A percentile compares a stretch with the other conserved stretches of the same genome.
Conservation (phyloP, 305 asterid species). For the Vinca major region DNA sequence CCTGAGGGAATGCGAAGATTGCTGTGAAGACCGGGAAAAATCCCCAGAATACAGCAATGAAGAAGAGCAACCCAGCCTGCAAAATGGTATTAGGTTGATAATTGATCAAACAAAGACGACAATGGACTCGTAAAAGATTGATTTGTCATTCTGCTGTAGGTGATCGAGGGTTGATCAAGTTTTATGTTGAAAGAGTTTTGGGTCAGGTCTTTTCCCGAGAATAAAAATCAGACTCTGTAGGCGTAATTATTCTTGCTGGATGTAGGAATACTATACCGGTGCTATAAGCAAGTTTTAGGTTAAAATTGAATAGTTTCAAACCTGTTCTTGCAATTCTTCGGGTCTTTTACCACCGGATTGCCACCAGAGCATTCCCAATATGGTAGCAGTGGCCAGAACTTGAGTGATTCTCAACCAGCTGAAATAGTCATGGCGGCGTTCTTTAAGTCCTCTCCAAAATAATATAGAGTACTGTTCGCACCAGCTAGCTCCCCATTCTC, state of each 20-base stretch:
- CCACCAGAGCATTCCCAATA: slow-evolving; percentile 95
- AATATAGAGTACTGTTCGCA: slow-evolving; percentile 69
- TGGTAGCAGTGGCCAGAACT: slow-evolving; percentile 72
- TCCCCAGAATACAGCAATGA: slow-evolving; percentile 96
- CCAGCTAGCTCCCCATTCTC: slow-evolving; percentile 99
- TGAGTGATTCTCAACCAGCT: slow-evolving; percentile 97
- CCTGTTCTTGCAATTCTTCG: slow-evolving; percentile 73
- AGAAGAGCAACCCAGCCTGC: slow-evolving; percentile 93
- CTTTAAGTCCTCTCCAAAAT: slow-evolving; percentile 79
- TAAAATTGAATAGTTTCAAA: slow-evolving; percentile 12
- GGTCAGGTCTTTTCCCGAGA: no score
- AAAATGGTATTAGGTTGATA: slow-evolving; percentile 9
- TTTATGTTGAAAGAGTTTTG: background rate
- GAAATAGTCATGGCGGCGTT: slow-evolving; percentile 80
- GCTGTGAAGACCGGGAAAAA: slow-evolving; percentile 98
- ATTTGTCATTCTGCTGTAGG: background rate
- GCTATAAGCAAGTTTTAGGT: background rate
- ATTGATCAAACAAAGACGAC: background rate
- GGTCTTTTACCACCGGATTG: slow-evolving; percentile 66
- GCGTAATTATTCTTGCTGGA: no score
- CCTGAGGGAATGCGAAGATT: slow-evolving; percentile 95
- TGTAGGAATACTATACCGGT: no score
- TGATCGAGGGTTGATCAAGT: background rate
- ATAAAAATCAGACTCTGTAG: no score
- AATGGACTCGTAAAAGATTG: background rate